Base-by-base conservation (phyloP, 2,329 filamentous ascomycete genomes). In the Zelopaecilomyces penicillatus region DNA sequence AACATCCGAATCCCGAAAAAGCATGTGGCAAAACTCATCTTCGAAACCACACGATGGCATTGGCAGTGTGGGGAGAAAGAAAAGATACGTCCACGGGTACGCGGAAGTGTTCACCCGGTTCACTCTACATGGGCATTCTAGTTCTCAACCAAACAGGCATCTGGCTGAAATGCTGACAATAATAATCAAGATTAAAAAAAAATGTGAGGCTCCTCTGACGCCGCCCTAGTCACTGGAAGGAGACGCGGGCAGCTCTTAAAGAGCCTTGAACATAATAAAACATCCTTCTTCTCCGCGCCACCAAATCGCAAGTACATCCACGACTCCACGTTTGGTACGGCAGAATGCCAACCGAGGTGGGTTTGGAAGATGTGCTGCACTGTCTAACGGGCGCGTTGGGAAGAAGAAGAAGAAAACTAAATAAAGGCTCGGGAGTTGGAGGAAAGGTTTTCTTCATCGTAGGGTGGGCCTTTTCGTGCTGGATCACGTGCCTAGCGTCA, bases 301-400 rank as follows among this genome's bases (percentile, higher is more conserved):
- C 76, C 65, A 72, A 77, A 82, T 75, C 75, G 76, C 75, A 69
- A 65, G 58, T 67, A 67, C 76, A 82, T 75, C 81, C 83, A 85
- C 66, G 67, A 69, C 68, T 59, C 68, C 69, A 73, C 73, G 64
- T 67, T 67, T 70, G 62, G 53, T 59, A 73, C 70, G 70, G 74
- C 85, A 89, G 80, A 86, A 90, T 75, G 84, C 70, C 74, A 71
- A 66, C 68, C 71, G 65, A 65, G 65, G 71, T 72, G 71, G 68
- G 65, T 65, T 37, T 70, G 67, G 65, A 71, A 76, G 74, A 80
- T 82, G 82, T 75, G 75, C 78, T 84, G 85, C 80, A 90, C 86
- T 91, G 86, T 91, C 87, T 90, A 71, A 73, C 76, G 82, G 83
- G 75, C 77, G 84, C 83, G 82, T 84, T 79, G 71, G 57, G 64